Percentiles rank a stretch among this genome's conserved stretches.
Evolutionary conservation across 2,329 filamentous ascomycete species (phyloP).

Genomic region (Ilyonectria robusta): DNA sequence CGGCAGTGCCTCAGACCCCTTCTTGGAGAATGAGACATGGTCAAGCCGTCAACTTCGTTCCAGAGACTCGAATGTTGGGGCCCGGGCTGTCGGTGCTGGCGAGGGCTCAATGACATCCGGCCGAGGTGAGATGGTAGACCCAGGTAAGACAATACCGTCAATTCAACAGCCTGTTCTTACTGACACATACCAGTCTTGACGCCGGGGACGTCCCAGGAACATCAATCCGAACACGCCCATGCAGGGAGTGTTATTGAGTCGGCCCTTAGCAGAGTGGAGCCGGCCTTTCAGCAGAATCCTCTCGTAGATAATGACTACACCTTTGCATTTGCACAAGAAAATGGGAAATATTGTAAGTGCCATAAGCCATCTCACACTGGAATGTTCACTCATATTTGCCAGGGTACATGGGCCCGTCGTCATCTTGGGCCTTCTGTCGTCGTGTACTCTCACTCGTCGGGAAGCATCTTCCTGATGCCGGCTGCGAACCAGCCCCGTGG

Average conservation of each 20-base stretch:
- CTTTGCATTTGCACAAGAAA: constrained; percentile 41
- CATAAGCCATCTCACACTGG: rapidly evolving
- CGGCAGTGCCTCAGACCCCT: background rate
- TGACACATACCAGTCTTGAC: constrained; percentile 3
- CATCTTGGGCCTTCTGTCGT: constrained; percentile 46
- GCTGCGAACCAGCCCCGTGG: constrained; percentile 42
- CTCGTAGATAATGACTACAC: constrained; percentile 45
- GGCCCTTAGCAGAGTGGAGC: constrained; percentile 36
- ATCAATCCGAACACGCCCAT: constrained; percentile 13
- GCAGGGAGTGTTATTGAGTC: constrained; percentile 17
- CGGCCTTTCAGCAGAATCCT: constrained; percentile 43
- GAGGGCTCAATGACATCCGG: constrained; percentile 1
- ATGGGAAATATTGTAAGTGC: constrained; percentile 39
- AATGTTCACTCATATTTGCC: background rate
- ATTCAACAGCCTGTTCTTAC: background rate
- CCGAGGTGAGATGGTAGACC: constrained; percentile 6
- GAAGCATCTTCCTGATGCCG: constrained; percentile 44
- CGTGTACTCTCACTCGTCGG: constrained; percentile 43
- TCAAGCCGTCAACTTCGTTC: background rate
- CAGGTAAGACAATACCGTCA: background rate
- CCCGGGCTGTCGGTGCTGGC: background rate
- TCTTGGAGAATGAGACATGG: constrained; percentile 5
- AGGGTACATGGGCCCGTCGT: constrained; percentile 49
- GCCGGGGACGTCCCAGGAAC: constrained; percentile 22
- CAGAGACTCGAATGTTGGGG: background rate